phyloP scores from a whole-genome alignment of 2,329 filamentous ascomycete genomes.

The Penicillium sp. region DNA sequence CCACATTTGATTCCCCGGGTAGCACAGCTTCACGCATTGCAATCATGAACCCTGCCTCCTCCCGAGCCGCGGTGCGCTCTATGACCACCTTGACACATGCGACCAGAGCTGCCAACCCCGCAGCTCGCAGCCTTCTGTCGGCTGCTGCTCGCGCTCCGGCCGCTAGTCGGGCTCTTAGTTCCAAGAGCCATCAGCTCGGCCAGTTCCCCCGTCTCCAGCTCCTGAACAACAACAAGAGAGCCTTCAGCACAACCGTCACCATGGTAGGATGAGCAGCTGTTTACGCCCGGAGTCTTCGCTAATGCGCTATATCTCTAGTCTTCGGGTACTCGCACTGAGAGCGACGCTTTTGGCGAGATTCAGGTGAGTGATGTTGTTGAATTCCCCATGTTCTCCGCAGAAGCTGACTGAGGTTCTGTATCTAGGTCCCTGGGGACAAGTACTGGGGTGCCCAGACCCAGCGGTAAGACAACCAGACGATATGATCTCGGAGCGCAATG shows the following conservation, averaged over 20 bases:
- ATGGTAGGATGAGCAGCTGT: constrained; percentile 29
- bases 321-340: constrained; percentile 69
- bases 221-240: constrained; percentile 32
- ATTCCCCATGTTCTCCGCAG: not conserved
- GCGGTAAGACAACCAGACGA: constrained; percentile 48
- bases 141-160: constrained; percentile 29
- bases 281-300: not conserved
- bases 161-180: constrained; percentile 30
- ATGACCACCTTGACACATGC: constrained; percentile 37
- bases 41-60: constrained; percentile 33
- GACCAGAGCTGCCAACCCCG: constrained; percentile 32
- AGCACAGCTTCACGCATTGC: constrained; percentile 22
- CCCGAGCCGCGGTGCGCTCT: constrained; percentile 38
- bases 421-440: constrained; percentile 72
- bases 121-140: constrained; percentile 30
- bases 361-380: constrained; percentile 47
- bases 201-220: constrained; percentile 39
- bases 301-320: constrained; percentile 26
- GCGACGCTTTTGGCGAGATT: constrained; percentile 96
- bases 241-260: constrained; percentile 37
- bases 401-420: constrained; percentile 13
- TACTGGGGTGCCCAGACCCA: constrained; percentile 99
- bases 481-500: not conserved
- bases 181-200: constrained; percentile 27
- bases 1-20: constrained; percentile 3